These are phyloP conservation scores for Globisporangium carolinianum DNA, from an alignment of 352 stramenopile species.

Conservation along the genomic window DNA sequence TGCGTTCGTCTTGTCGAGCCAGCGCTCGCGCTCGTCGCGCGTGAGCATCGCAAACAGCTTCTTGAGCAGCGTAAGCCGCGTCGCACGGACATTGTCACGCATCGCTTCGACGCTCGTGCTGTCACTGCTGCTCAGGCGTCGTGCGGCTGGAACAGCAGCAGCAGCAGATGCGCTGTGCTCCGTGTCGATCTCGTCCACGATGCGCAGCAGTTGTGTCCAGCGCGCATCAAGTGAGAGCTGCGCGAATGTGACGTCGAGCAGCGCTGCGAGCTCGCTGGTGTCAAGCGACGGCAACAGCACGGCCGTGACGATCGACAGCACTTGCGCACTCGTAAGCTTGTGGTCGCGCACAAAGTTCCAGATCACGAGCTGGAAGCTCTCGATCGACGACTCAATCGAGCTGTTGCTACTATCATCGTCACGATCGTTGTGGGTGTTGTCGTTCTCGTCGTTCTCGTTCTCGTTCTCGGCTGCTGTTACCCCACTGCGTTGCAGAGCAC, in stretches of 20 bases:
- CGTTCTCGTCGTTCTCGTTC: conserved; percentile 15
- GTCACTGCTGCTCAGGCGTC: background rate
- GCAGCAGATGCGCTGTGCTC: conserved; percentile 2
- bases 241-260: conserved; percentile 37
- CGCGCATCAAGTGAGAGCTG: conserved; percentile 22
- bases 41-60: conserved; percentile 50
- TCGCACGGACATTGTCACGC: conserved; percentile 18
- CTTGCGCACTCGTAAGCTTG: conserved; percentile 31
- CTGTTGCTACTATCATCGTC: conserved; percentile 4
- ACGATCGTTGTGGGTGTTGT: conserved; percentile 6
- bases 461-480: conserved; percentile 14
- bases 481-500: conserved; percentile 1
- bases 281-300: conserved; percentile 41
- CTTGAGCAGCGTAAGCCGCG: conserved; percentile 43
- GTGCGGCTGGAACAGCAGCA: background rate
- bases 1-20: conserved; percentile 41
- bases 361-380: conserved; percentile 55
- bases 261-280: conserved; percentile 29
- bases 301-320: conserved; percentile 33
- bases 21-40: conserved; percentile 33
- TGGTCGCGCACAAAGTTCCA: conserved; percentile 56
- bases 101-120: conserved; percentile 4
- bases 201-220: conserved; percentile 37
- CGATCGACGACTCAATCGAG: conserved; percentile 18
- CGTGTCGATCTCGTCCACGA: conserved; percentile 34